Conservation (phyloP, 2,329 filamentous ascomycete genomes). For the Fonsecaea erecta region DNA sequence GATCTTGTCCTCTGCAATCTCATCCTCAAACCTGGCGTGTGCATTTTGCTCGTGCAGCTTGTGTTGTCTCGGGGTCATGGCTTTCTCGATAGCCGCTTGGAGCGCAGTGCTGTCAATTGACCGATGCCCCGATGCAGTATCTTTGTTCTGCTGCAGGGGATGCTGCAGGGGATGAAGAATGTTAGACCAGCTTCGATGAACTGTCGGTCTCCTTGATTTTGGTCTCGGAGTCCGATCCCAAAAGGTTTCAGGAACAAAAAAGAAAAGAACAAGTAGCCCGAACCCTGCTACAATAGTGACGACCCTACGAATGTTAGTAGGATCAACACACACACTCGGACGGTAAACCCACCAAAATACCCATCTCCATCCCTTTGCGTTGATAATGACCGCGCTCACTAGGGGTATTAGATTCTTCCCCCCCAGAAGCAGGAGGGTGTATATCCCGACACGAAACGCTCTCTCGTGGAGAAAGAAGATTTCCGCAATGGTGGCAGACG, state of each 20-base stretch:
- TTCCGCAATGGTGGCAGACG: conserved; percentile 91
- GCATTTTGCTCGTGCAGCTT: conserved; percentile 28
- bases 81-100: conserved; percentile 22
- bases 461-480: conserved; percentile 96
- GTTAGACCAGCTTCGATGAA: conserved; percentile 38
- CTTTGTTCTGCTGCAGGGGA: conserved; percentile 24
- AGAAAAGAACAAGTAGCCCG: conserved; percentile 73
- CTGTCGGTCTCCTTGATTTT: conserved; percentile 45
- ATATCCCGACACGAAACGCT: conserved; percentile 90
- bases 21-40: conserved; percentile 29
- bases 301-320: conserved; percentile 23
- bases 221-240: conserved; percentile 81
- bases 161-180: conserved; percentile 24
- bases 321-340: not conserved
- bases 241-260: conserved; percentile 94
- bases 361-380: conserved; percentile 82
- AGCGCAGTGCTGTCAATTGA: not conserved
- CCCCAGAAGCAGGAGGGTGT: conserved; percentile 83
- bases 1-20: not conserved
- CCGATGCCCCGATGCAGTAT: conserved; percentile 10
- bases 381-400: conserved; percentile 82
- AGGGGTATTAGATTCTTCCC: conserved; percentile 91
- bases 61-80: conserved; percentile 28
- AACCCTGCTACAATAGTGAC: conserved; percentile 79
- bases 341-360: conserved; percentile 68